Evolutionary conservation across 192 early-diverging fungal genomes (phyloP).

Genomic region (Backusella morwellensis): DNA sequence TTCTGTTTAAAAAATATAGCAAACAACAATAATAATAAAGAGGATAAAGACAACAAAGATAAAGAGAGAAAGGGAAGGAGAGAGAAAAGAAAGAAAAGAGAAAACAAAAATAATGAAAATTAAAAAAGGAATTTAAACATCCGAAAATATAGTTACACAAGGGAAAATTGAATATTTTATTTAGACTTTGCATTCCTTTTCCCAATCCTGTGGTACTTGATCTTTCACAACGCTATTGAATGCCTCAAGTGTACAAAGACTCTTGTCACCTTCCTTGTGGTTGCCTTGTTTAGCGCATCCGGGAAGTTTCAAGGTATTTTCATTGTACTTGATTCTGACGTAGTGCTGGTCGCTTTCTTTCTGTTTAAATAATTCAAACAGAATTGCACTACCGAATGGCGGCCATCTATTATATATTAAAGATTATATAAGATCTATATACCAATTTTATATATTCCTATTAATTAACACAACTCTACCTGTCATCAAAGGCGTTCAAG

Average conservation of each 20-base stretch:
- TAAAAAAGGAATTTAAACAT: not conserved
- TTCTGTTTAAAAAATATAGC: not conserved
- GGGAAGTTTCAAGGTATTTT: constrained; percentile 30
- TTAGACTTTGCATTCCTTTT: constrained; percentile 32
- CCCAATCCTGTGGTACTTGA: constrained; percentile 36
- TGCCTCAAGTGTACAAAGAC: constrained; percentile 38
- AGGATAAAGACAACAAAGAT: not conserved
- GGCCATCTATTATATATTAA: constrained; percentile 35
- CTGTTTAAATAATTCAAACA: constrained; percentile 40
- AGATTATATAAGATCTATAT: not conserved
- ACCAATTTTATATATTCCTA: not conserved
- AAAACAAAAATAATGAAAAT: not conserved
- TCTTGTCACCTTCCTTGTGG: constrained; percentile 31
- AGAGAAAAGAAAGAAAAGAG: not conserved
- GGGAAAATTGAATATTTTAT: not conserved
- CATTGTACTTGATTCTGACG: constrained; percentile 37
- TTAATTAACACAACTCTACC: constrained; percentile 12
- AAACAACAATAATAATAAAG: not conserved
- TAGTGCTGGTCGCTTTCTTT: constrained; percentile 27
- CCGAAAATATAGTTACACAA: constrained; percentile 8
- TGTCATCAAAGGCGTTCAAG: constrained; percentile 31
- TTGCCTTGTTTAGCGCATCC: constrained; percentile 26
- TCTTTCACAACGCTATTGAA: constrained; percentile 31
- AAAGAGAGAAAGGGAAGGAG: not conserved
- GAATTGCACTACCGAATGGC: constrained; percentile 35